Evolutionary conservation across 1,284 basidiomycete species (phyloP), one percentile per base, ranked within the genome.

Genomic region (Apiotrichum porosum): DNA sequence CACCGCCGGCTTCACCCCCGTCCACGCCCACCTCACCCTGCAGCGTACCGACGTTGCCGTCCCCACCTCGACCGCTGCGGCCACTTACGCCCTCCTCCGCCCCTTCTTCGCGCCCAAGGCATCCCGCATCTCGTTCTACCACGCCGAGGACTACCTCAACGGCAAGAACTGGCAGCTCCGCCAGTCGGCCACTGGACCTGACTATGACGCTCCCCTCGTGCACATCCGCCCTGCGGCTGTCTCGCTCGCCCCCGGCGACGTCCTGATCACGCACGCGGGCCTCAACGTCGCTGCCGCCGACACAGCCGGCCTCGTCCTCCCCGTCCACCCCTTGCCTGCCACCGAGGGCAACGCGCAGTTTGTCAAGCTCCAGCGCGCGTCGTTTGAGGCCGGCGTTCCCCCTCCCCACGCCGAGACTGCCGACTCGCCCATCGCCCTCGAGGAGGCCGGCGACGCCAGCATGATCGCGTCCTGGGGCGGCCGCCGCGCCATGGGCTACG

Each of bases 121-220:
- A 28, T 60, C 55, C 28, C 54, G 58, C 37, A 66, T 71, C 44
- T 66, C 65, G 23, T 68, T 71, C 58, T 68, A 68, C 55, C 33
- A 59, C 33, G 34, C 51, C 12, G 37, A 50, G 19, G 55, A 51
- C 17, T 71, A 71, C 50, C 63, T 68, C 37, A 49, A 55, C 18
- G 37, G 58, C 1, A 38, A 49, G 34, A 71, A 71, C 54, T 71
- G 69, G 69, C 21, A 32, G 1, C 40, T 65, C 14, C 42, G 42
- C 39, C 28, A 39, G 14, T 32, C 42, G 30, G 31, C 49, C 21
- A 15, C 49, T 10, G n/a, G n/a, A n/a, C n/a, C n/a, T n/a, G 47
- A 47, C 30, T 28, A 56, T 42, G 37, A 61, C 9, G 64, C 67
- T 14, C 61, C 66, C 37, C 42, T 65, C 8, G 37, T 41, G 9